Evolutionary conservation across 164 flowering plant species (phyloP).

Genomic region (Saururus chinensis): DNA sequence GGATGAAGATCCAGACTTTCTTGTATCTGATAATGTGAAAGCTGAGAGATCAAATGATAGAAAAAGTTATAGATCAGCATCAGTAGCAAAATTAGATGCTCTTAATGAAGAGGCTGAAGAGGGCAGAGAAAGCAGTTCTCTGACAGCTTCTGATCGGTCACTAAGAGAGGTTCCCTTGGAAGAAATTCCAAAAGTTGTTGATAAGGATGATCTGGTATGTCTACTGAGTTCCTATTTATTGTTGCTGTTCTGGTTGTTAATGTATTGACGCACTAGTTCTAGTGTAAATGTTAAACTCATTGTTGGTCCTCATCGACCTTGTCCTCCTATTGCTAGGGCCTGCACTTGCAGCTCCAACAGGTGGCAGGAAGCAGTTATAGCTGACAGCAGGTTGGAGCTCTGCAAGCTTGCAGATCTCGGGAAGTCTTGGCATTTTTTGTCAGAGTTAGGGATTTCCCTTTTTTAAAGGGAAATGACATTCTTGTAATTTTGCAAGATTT

Average conservation of each 20-base stretch:
- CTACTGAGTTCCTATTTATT: neutral
- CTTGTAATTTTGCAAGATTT: too few relatives aligned
- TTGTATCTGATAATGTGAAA: neutral
- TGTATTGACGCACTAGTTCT: too few relatives aligned
- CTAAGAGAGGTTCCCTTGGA: conserved; percentile 19
- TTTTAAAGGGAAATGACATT: too few relatives aligned
- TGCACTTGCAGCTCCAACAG: too few relatives aligned
- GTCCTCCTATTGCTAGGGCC: too few relatives aligned
- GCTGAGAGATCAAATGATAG: neutral
- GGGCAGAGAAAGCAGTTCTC: conserved; percentile 27
- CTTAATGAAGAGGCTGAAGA: conserved; percentile 67
- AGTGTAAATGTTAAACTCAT: too few relatives aligned
- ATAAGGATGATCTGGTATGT: conserved; percentile 13
- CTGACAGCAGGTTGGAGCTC: too few relatives aligned
- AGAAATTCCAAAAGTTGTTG: conserved; percentile 6
- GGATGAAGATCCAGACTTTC: neutral
- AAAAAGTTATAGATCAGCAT: conserved; percentile 2
- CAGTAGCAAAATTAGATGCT: conserved; percentile 31
- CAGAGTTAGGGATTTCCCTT: too few relatives aligned
- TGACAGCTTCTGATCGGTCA: conserved; percentile 29
- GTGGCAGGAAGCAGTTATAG: too few relatives aligned
- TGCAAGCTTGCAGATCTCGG: too few relatives aligned
- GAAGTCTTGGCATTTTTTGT: too few relatives aligned
- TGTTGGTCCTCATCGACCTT: too few relatives aligned
- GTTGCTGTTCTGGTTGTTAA: neutral